These are phyloP conservation scores for Cronartium quercuum DNA, from an alignment of 1,284 basidiomycete species.

Conservation along the genomic window DNA sequence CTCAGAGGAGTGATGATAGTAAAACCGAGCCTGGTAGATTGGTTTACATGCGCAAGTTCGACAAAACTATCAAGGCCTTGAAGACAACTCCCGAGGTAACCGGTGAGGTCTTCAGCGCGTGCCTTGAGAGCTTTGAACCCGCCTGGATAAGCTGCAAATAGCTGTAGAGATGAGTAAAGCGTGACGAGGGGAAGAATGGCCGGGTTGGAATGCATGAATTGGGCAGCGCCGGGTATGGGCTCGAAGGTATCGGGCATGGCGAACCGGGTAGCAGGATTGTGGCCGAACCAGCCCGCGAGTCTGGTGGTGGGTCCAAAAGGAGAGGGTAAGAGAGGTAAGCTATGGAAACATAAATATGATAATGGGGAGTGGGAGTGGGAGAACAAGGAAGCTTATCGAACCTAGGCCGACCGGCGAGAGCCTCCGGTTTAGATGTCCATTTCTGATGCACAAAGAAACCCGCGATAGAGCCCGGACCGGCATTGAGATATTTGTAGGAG, in stretches of 20 bases:
- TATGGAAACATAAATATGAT: not conserved
- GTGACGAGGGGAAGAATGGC: constrained; percentile 70
- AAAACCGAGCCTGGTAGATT: constrained; percentile 56
- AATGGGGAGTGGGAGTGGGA: not conserved
- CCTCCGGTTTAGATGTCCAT: constrained; percentile 51
- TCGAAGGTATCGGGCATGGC: constrained; percentile 77
- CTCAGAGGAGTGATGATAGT: constrained; percentile 74
- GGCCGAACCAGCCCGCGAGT: constrained; percentile 96
- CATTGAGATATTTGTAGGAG: constrained; percentile 69
- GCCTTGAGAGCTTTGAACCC: constrained; percentile 27
- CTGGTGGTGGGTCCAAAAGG: constrained; percentile 53
- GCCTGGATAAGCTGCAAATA: constrained; percentile 57
- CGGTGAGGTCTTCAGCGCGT: constrained; percentile 14
- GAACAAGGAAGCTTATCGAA: no score
- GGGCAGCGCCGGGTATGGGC: constrained; percentile 80
- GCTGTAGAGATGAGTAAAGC: constrained; percentile 69
- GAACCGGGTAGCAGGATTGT: constrained; percentile 79
- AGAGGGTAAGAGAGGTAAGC: not conserved
- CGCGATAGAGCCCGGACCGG: constrained; percentile 91
- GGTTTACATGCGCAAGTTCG: constrained; percentile 43
- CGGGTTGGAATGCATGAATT: constrained; percentile 93
- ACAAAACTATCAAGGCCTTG: constrained; percentile 51
- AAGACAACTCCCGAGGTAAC: constrained; percentile 16
- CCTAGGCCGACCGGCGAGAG: constrained; percentile 39
- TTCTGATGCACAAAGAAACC: constrained; percentile 81